phyloP scores from a whole-genome alignment of 495 filamentous ascomycete species.

The Penicillium chermesinum region DNA sequence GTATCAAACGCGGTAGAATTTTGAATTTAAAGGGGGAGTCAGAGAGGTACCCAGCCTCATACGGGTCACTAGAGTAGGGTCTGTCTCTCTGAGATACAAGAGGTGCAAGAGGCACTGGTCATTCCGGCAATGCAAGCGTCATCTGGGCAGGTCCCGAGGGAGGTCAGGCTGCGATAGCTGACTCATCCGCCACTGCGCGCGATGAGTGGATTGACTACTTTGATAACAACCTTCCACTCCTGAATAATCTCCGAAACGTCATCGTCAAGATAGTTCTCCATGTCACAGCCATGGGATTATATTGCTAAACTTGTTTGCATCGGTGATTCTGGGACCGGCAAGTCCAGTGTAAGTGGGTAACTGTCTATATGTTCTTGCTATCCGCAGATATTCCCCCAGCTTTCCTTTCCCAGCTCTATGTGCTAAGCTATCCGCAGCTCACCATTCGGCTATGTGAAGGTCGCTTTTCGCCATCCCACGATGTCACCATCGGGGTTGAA shows the following conservation, averaged over 20 bases:
- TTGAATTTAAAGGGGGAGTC: neutral
- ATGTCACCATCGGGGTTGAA: slow-evolving; percentile 97
- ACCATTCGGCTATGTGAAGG: slow-evolving; percentile 97
- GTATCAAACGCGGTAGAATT: neutral
- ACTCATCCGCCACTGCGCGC: slow-evolving; percentile 28
- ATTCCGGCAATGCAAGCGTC: slow-evolving; percentile 33
- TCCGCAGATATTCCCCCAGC: no score
- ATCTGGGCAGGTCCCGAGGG: slow-evolving; percentile 36
- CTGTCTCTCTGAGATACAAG: neutral
- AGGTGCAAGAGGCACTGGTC: slow-evolving; percentile 8
- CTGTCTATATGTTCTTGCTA: no score
- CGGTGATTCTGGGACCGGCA: slow-evolving; percentile 90
- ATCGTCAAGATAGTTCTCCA: slow-evolving; percentile 38
- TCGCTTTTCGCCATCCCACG: slow-evolving; percentile 85
- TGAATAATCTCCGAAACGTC: slow-evolving; percentile 1
- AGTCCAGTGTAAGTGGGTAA: slow-evolving; percentile 61
- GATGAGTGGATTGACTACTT: neutral
- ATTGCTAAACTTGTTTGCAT: slow-evolving; percentile 98
- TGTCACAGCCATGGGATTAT: slow-evolving; percentile 88
- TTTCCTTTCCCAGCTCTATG: neutral
- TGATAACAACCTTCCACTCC: slow-evolving; percentile 2
- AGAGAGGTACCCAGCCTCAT: neutral
- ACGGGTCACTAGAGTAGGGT: neutral
- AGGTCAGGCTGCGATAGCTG: slow-evolving; percentile 38
- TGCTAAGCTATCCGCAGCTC: slow-evolving; percentile 43